phyloP scores from a whole-genome alignment of 78 protist species.

The Ministeria vibrans region DNA sequence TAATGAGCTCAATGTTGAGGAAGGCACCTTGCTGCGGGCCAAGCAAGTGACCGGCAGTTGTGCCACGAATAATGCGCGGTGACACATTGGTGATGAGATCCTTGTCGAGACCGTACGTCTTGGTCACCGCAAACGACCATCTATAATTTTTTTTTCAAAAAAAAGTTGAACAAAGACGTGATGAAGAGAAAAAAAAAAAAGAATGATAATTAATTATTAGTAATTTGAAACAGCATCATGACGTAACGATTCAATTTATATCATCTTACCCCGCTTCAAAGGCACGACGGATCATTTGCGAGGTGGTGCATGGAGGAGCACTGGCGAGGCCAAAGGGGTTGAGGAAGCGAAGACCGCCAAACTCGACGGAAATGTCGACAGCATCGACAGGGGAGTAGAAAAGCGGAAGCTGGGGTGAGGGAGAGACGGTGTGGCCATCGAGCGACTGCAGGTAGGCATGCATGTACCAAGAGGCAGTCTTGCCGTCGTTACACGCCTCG shows the following conservation, averaged over 20 bases:
- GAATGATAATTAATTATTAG: too few relatives aligned
- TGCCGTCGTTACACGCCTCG: constrained; percentile 94
- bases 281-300: constrained; percentile 81
- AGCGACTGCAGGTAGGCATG: constrained; percentile 72
- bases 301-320: constrained; percentile 83
- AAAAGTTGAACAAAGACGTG: too few relatives aligned
- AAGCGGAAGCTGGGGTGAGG: constrained; percentile 65
- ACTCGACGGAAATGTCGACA: constrained; percentile 74
- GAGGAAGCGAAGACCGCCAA: constrained; percentile 74
- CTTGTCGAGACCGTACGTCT: constrained; percentile 87
- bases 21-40: constrained; percentile 89
- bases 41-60: constrained; percentile 62
- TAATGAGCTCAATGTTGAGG: constrained; percentile 90
- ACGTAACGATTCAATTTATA: too few relatives aligned
- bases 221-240: too few relatives aligned
- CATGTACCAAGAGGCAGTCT: constrained; percentile 84
- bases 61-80: constrained; percentile 74
- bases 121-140: constrained; percentile 96
- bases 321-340: constrained; percentile 95
- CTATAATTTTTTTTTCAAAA: too few relatives aligned
- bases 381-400: constrained; percentile 80
- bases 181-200: too few relatives aligned
- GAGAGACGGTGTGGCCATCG: constrained; percentile 51
- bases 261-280: constrained; percentile 97
- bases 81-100: constrained; percentile 73